phyloP scores from a whole-genome alignment of 2,329 filamentous ascomycete genomes.

The Xylariaceae sp. region DNA sequence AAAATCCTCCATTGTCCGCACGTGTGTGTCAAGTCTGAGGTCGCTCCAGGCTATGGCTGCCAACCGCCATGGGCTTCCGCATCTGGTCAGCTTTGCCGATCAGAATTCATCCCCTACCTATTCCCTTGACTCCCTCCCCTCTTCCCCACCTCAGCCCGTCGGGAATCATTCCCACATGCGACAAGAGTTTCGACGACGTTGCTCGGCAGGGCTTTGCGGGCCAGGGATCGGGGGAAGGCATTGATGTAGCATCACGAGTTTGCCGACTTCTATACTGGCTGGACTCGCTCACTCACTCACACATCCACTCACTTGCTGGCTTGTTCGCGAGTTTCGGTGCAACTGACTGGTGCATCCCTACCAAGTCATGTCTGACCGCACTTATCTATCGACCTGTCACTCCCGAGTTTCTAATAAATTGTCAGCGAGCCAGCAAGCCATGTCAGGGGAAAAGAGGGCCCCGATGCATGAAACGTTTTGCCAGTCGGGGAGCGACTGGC shows the following conservation, averaged over 20 bases:
- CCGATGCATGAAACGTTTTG: conserved; percentile 17
- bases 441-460: conserved; percentile 17
- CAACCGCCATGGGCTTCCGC: no score
- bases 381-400: conserved; percentile 15
- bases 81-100: conserved; percentile 6
- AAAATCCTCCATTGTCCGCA: conserved; percentile 11
- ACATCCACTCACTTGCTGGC: background rate
- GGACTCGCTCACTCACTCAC: background rate
- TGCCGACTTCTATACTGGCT: conserved; percentile 9
- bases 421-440: conserved; percentile 21
- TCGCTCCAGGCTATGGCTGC: no score
- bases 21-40: conserved; percentile 7
- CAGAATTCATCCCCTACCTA: conserved; percentile 7
- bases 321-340: conserved; percentile 7
- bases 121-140: conserved; percentile 4
- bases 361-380: conserved; percentile 20
- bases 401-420: conserved; percentile 20
- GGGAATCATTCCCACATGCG: conserved; percentile 21
- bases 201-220: background rate
- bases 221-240: background rate
- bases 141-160: conserved; percentile 9
- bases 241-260: conserved; percentile 11
- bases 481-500: conserved; percentile 22
- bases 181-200: conserved; percentile 22
- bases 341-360: conserved; percentile 2